Evolutionary conservation across 2,329 filamentous ascomycete genomes (phyloP).

Genomic region (Pleoardoris graminearum): DNA sequence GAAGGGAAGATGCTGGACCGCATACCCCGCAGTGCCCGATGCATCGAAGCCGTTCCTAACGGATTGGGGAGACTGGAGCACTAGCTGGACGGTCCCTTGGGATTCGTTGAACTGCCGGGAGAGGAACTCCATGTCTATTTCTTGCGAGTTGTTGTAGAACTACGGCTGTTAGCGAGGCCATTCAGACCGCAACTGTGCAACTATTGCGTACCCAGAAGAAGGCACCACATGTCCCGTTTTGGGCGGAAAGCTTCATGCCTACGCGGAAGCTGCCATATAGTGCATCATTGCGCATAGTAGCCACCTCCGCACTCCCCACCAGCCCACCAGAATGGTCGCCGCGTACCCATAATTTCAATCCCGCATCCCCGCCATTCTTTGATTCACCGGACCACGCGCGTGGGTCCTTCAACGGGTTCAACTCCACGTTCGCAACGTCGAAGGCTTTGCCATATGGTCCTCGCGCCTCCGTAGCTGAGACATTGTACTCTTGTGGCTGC

Average conservation of each 20-base stretch:
- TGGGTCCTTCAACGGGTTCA: constrained; percentile 53
- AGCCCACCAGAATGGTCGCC: constrained; percentile 50
- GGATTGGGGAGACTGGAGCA: constrained; percentile 70
- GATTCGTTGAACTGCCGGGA: constrained; percentile 65
- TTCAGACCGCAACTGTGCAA: background rate
- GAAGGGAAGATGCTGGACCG: constrained; percentile 64
- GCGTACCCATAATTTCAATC: constrained; percentile 45
- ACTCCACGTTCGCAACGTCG: constrained; percentile 59
- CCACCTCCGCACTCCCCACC: constrained; percentile 67
- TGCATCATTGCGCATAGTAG: constrained; percentile 63
- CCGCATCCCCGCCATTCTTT: constrained; percentile 47
- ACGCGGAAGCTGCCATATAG: constrained; percentile 72
- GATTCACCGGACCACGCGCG: constrained; percentile 52
- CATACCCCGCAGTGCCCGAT: constrained; percentile 61
- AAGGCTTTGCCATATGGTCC: constrained; percentile 70
- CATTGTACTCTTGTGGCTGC: constrained; percentile 68
- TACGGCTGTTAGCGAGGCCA: constrained; percentile 38
- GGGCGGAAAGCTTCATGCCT: constrained; percentile 64
- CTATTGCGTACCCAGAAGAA: constrained; percentile 71
- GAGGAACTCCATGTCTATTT: constrained; percentile 81
- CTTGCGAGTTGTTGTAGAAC: constrained; percentile 78
- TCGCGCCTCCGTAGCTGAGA: constrained; percentile 59
- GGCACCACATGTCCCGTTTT: constrained; percentile 71
- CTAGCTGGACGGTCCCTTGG: constrained; percentile 68
- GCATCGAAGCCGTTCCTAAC: constrained; percentile 65